Evolutionary conservation across 2,329 filamentous ascomycete genomes (phyloP).

Genomic region (Apiospora koreana): DNA sequence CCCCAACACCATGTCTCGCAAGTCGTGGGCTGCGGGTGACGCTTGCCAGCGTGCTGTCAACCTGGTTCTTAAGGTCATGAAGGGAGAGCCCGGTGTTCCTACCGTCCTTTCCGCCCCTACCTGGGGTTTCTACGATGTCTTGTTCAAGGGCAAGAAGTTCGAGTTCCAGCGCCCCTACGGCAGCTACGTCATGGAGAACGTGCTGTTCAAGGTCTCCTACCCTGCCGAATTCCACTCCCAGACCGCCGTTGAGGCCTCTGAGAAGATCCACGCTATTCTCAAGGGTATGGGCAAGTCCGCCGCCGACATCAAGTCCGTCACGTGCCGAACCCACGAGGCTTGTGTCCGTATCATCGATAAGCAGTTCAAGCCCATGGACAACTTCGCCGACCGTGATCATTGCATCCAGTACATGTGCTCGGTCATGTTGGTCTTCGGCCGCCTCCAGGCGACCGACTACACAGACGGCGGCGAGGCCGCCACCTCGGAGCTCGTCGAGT

Average conservation of each 20-base stretch:
- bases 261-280: slow-evolving; percentile 84
- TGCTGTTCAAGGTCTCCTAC: slow-evolving; percentile 99
- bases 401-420: slow-evolving; percentile 99
- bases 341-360: slow-evolving; percentile 99
- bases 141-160: slow-evolving; percentile 95
- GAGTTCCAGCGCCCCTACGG: slow-evolving; percentile 95
- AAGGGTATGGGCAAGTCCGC: slow-evolving; percentile 85
- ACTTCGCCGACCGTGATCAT: slow-evolving; percentile 99
- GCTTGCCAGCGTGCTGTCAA: slow-evolving; percentile 95
- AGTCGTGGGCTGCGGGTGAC: slow-evolving; percentile 98
- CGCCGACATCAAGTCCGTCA: slow-evolving; percentile 89
- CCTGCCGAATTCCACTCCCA: slow-evolving; percentile 99
- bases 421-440: slow-evolving; percentile 93
- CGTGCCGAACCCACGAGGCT: slow-evolving; percentile 95
- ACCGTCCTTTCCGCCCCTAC: slow-evolving; percentile 89
- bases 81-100: slow-evolving; percentile 87
- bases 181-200: slow-evolving; percentile 99
- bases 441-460: slow-evolving; percentile 92
- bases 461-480: slow-evolving; percentile 90
- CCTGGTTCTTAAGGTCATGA: slow-evolving; percentile 85
- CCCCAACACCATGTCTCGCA: slow-evolving; percentile 99
- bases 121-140: slow-evolving; percentile 99
- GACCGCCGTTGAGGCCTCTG: slow-evolving; percentile 92
- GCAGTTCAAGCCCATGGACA: slow-evolving; percentile 99
- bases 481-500: slow-evolving; percentile 85